These are phyloP conservation scores for Magnusiomyces ingens DNA, from an alignment of 1,139 yeast genomes.

Conservation along the genomic window DNA sequence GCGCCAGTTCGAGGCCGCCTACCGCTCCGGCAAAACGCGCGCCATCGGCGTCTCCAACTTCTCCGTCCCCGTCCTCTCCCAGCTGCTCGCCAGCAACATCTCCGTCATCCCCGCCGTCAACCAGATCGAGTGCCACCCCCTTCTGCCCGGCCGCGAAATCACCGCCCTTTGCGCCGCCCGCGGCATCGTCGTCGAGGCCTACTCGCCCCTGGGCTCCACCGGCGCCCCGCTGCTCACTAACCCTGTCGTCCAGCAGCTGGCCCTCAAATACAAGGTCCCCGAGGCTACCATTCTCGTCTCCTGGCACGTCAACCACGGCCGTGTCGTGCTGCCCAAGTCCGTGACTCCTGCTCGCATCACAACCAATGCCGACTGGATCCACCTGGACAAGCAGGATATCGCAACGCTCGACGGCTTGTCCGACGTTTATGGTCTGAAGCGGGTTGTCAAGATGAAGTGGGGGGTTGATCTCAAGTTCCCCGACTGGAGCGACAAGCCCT, in stretches of 20 bases:
- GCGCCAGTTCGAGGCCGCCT: constrained; percentile 56
- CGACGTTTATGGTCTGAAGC: constrained; percentile 41
- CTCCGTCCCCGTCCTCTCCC: constrained; percentile 47
- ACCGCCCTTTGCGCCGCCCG: constrained; percentile 47
- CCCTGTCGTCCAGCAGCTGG: constrained; percentile 43
- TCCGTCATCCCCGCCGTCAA: constrained; percentile 60
- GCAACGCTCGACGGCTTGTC: constrained; percentile 42
- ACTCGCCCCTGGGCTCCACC: constrained; percentile 71
- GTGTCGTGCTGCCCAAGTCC: constrained; percentile 69
- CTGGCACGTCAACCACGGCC: constrained; percentile 67
- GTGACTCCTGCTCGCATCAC: constrained; percentile 53
- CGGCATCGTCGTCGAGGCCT: constrained; percentile 61
- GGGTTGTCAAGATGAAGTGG: constrained; percentile 39
- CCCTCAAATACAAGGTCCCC: constrained; percentile 48
- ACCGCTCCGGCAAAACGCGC: constrained; percentile 51
- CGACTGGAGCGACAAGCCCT: neutral
- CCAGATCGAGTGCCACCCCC: constrained; percentile 74
- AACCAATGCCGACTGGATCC: constrained; percentile 48
- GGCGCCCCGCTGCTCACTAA: constrained; percentile 58
- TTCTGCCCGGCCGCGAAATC: constrained; percentile 62
- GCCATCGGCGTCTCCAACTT: constrained; percentile 80
- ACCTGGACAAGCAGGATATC: constrained; percentile 50
- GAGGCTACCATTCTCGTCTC: constrained; percentile 60
- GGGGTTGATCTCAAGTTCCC: neutral
- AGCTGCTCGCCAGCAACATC: constrained; percentile 43